Conservation (phyloP, 2,329 filamentous ascomycete species). For the Arachnomyces sp. region DNA sequence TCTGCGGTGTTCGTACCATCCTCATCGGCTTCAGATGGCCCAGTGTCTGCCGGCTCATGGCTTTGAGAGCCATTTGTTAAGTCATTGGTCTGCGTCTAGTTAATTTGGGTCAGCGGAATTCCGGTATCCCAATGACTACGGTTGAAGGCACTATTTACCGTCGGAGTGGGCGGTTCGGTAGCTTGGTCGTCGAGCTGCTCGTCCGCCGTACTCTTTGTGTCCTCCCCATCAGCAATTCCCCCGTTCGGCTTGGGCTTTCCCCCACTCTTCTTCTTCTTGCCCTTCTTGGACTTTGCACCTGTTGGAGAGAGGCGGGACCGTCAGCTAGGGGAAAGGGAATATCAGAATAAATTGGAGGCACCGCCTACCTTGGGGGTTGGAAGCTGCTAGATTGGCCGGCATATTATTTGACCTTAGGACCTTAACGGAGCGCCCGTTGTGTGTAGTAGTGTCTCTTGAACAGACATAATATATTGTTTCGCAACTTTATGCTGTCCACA, state of each 20-base stretch:
- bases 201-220: slow-evolving; percentile 13
- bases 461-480: no score
- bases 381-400: slow-evolving; percentile 12
- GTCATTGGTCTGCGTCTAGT: slow-evolving; percentile 2
- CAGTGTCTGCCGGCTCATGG: slow-evolving; percentile 3
- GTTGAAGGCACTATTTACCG: slow-evolving; percentile 19
- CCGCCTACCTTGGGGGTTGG: slow-evolving; percentile 17
- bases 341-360: neutral
- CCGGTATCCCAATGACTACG: slow-evolving; percentile 5
- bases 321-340: neutral
- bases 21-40: slow-evolving; percentile 31
- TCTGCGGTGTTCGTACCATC: slow-evolving; percentile 33
- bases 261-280: slow-evolving; percentile 49
- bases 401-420: neutral
- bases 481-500: no score
- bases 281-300: slow-evolving; percentile 48
- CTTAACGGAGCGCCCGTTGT: no score
- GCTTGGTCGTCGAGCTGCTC: slow-evolving; percentile 22
- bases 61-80: slow-evolving; percentile 2
- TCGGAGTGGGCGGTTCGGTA: slow-evolving; percentile 9
- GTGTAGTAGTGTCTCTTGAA: no score
- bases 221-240: slow-evolving; percentile 21
- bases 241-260: slow-evolving; percentile 36
- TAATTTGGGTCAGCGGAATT: slow-evolving; percentile 1
- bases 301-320: neutral